Conservation (phyloP, 768 basidiomycete genomes). For the Butyriboletus loyo region DNA sequence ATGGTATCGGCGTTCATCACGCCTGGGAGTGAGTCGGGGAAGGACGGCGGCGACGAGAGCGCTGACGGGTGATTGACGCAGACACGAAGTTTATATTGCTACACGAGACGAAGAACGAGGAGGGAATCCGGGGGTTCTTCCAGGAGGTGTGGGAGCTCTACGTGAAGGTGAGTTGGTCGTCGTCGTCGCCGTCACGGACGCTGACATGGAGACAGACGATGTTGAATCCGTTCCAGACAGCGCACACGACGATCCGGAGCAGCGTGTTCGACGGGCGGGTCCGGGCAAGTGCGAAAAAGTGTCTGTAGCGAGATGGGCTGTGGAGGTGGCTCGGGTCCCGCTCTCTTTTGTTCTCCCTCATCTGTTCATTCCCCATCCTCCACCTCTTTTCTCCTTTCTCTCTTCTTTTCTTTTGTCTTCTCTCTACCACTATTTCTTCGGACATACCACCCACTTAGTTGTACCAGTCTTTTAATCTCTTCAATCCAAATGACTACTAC, state of each 20-base stretch:
- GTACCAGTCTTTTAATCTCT: conserved; percentile 25
- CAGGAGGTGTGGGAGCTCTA: conserved; percentile 97
- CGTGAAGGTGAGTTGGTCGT: conserved; percentile 68
- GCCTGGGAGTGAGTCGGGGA: conserved; percentile 71
- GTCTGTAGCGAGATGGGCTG: conserved; percentile 44
- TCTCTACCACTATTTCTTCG: conserved; percentile 6
- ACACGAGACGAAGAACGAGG: conserved; percentile 96
- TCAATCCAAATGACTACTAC: conserved; percentile 40
- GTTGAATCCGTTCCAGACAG: conserved; percentile 95
- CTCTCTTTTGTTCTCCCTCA: conserved; percentile 18
- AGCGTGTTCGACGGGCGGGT: conserved; percentile 80
- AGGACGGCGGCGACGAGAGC: neutral
- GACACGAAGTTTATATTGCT: conserved; percentile 94
- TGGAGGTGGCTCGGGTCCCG: conserved; percentile 16
- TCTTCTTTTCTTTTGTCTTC: conserved; percentile 13
- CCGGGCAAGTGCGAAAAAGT: conserved; percentile 80
- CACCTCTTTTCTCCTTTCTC: conserved; percentile 5
- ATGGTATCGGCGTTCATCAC: conserved; percentile 95
- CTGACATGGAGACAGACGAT: conserved; percentile 51
- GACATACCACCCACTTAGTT: conserved; percentile 3
- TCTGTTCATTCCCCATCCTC: neutral
- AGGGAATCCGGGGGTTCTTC: conserved; percentile 91
- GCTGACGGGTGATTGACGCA: conserved; percentile 32
- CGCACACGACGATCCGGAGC: conserved; percentile 80
- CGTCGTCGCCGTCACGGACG: neutral